Percentiles rank a stretch among this genome's conserved stretches.
phyloP scores from a whole-genome alignment of 495 filamentous ascomycete genomes.

The Daldinia decipiens region DNA sequence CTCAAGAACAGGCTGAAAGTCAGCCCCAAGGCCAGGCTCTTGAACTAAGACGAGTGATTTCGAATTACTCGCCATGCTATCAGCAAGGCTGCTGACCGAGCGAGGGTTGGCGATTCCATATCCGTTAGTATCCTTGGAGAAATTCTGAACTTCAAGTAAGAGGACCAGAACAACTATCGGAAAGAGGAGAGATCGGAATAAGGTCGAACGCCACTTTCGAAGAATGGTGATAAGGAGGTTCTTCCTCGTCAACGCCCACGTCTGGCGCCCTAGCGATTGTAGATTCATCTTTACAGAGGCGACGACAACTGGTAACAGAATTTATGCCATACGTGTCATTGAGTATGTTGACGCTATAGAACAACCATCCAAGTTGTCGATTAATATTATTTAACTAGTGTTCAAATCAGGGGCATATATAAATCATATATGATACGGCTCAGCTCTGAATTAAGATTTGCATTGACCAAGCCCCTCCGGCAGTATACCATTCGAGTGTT shows the following conservation, averaged over 20 bases:
- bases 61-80: slow-evolving; percentile 55
- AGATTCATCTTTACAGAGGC: slow-evolving; percentile 26
- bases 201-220: slow-evolving; percentile 68
- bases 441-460: neutral
- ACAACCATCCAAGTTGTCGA: neutral
- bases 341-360: neutral
- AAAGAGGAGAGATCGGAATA: slow-evolving; percentile 69
- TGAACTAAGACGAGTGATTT: slow-evolving; percentile 71
- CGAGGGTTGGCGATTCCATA: slow-evolving; percentile 69
- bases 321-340: slow-evolving; percentile 16
- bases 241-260: slow-evolving; percentile 71
- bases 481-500: neutral
- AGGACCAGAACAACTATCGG: slow-evolving; percentile 71
- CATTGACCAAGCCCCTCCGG: neutral
- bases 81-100: slow-evolving; percentile 62
- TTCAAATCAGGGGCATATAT: neutral
- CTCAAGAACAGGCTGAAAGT: slow-evolving; percentile 71
- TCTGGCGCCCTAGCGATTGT: slow-evolving; percentile 62
- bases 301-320: neutral
- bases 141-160: slow-evolving; percentile 66
- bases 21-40: slow-evolving; percentile 67
- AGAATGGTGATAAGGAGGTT: slow-evolving; percentile 69
- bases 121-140: slow-evolving; percentile 64
- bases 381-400: neutral
- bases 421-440: slow-evolving; percentile 9